A percentile compares a stretch with the other conserved stretches of the same genome.
phyloP scores from a whole-genome alignment of 2,329 filamentous ascomycete genomes.

The Dactylellina haptotyla region DNA sequence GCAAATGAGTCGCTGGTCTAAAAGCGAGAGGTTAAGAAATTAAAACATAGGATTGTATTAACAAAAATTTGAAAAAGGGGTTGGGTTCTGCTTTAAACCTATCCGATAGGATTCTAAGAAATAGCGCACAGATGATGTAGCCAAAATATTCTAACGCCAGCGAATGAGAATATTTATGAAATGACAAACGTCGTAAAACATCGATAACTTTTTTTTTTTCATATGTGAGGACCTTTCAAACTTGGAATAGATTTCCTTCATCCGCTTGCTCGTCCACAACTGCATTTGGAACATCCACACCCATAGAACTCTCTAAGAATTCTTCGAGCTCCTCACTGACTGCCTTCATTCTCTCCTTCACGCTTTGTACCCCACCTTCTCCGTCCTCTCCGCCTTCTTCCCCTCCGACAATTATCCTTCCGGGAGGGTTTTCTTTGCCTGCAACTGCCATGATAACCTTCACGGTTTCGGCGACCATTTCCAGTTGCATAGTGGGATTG shows the following conservation, averaged over 20 bases:
- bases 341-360: constrained; percentile 96
- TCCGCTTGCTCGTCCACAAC: constrained; percentile 45
- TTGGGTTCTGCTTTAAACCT: neutral
- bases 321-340: constrained; percentile 96
- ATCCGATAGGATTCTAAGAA: neutral
- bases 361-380: constrained; percentile 74
- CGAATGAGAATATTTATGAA: neutral
- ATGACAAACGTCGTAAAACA: neutral
- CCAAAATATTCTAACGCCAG: neutral
- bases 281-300: constrained; percentile 73
- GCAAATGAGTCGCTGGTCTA: no score
- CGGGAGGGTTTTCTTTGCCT: constrained; percentile 93
- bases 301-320: constrained; percentile 87
- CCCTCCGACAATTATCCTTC: constrained; percentile 89
- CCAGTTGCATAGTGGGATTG: constrained; percentile 73
- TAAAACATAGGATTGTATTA: neutral
- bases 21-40: no score
- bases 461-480: constrained; percentile 85
- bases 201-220: neutral
- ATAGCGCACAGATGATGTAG: neutral
- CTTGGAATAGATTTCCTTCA: constrained; percentile 7
- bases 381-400: constrained; percentile 64
- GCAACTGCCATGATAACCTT: constrained; percentile 91
- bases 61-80: constrained; percentile 27
- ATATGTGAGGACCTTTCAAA: constrained; percentile 1